These are phyloP conservation scores for Euphorbia schlechtendalii DNA, from an alignment of 441 rosid genomes.

Conservation along the genomic window DNA sequence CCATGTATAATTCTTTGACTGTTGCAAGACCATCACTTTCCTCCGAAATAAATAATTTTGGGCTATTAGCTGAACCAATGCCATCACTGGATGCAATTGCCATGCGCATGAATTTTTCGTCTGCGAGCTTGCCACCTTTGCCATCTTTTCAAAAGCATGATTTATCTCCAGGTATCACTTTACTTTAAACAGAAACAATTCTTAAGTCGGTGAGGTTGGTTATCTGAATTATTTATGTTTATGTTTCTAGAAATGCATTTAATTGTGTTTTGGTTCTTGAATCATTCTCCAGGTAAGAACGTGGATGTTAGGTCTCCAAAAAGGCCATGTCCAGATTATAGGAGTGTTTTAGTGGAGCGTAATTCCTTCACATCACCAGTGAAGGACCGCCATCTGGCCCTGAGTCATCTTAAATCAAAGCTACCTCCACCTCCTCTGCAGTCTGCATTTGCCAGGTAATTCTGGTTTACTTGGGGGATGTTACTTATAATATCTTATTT, in stretches of 20 bases:
- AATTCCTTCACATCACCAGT: conserved; percentile 89
- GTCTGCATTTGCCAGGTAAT: conserved; percentile 96
- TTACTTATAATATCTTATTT: conserved; percentile 7
- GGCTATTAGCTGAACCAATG: conserved; percentile 94
- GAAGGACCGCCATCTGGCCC: conserved; percentile 74
- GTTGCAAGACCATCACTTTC: conserved; percentile 80
- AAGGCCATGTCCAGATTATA: conserved; percentile 57
- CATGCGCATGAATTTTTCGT: conserved; percentile 53
- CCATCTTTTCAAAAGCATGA: conserved; percentile 62
- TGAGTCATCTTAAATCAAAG: conserved; percentile 66
- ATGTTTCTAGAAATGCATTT: not conserved
- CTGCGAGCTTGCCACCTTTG: conserved; percentile 42
- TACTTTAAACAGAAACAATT: not conserved
- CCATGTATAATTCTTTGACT: conserved; percentile 88
- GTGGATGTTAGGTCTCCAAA: conserved; percentile 87
- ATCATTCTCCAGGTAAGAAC: conserved; percentile 60
- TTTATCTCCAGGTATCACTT: conserved; percentile 40
- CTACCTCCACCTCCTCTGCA: conserved; percentile 66
- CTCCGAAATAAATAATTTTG: conserved; percentile 63
- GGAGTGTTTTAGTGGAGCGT: conserved; percentile 88
- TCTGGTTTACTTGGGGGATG: conserved; percentile 10
- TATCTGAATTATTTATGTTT: not conserved
- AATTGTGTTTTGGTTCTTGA: not conserved
- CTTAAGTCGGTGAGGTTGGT: not conserved
- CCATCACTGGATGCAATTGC: conserved; percentile 96